Evolutionary conservation across 352 stramenopile species (phyloP), one percentile per base, ranked within the genome.

Genomic region (Pilasporangium apinafurcum): DNA sequence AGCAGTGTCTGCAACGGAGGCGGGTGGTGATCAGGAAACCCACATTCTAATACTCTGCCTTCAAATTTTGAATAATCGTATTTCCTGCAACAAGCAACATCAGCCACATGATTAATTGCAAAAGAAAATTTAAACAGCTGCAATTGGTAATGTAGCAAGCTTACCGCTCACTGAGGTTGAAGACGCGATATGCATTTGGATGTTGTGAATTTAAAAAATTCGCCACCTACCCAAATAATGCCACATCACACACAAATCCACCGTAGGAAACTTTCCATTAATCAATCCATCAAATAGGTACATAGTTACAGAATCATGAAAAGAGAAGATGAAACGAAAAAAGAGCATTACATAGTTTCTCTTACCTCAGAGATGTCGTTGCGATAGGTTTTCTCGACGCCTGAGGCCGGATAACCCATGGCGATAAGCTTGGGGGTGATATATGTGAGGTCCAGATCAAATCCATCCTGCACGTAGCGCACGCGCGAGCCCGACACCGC

Each of bases 381-480:
- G 41, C 81, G 75, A 50, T 91, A 91, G 10, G 76, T 89, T 34
- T 91, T 89, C 61, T 92, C 81, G 32, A 92, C 65, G 59, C 78
- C 78, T 22, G 71, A 71, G 24, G 81, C 81, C 12, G 81, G 81
- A 51, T 91, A 92, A 0, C 75, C 78, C 78, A 92, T 91, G 45
- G 81, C 81, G 30, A 93, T 68, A 43, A 93, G 67, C 26, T 66
- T 68, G 21, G 61, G 62, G n/a, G 73, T 82, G 63, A 93, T 91
- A 59, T 91, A 91, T 26, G 81, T 93, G 35, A 93, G 61, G 59
- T 93, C 81, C 25, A 93, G 59, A 56, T 93, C 76, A 58, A 71
- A 90, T 1, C 81, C 81, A 46, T 91, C 75, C 49, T 90, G 69
- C 54, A 71, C 85, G 70, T 86, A 90, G 39, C 81, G 77, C 59